A percentile compares a stretch with the other conserved stretches of the same genome.
These are phyloP conservation scores for Gracilariopsis chorda DNA, from an alignment of 23 red algal genomes.

Conservation along the genomic window DNA sequence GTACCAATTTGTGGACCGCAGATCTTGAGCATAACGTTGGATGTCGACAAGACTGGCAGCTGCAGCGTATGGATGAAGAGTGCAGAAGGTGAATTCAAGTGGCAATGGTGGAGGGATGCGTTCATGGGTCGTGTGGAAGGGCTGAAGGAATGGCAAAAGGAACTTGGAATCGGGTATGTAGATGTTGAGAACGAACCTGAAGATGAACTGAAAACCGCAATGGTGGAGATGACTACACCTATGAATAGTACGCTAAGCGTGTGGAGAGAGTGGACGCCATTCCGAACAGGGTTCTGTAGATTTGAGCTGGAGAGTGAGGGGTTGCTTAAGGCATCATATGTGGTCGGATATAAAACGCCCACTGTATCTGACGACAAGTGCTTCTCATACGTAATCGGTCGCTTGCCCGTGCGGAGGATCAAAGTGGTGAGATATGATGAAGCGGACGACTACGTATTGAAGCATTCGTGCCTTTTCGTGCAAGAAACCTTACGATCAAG, in stretches of 20 bases:
- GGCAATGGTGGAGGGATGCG: slow-evolving; percentile 1
- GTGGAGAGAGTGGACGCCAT: background rate
- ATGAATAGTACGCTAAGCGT: background rate
- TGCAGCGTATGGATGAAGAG: background rate
- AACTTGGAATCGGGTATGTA: background rate
- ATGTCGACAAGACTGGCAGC: background rate
- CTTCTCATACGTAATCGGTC: background rate
- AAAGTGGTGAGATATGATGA: background rate
- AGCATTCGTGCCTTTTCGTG: background rate
- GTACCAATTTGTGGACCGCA: background rate
- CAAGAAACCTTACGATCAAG: background rate
- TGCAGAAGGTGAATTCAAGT: background rate
- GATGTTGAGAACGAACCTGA: background rate
- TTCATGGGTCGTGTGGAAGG: background rate
- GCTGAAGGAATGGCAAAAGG: background rate
- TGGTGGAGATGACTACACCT: background rate
- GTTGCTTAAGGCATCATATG: background rate
- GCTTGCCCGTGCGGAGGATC: background rate
- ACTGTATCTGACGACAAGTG: no score
- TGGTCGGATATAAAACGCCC: background rate
- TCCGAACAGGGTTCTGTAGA: background rate
- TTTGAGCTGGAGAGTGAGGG: background rate
- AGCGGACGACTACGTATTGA: background rate
- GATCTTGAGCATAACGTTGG: background rate
- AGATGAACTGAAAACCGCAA: background rate